Conservation (phyloP, 2,329 filamentous ascomycete species). For the Orbilia quercus region DNA sequence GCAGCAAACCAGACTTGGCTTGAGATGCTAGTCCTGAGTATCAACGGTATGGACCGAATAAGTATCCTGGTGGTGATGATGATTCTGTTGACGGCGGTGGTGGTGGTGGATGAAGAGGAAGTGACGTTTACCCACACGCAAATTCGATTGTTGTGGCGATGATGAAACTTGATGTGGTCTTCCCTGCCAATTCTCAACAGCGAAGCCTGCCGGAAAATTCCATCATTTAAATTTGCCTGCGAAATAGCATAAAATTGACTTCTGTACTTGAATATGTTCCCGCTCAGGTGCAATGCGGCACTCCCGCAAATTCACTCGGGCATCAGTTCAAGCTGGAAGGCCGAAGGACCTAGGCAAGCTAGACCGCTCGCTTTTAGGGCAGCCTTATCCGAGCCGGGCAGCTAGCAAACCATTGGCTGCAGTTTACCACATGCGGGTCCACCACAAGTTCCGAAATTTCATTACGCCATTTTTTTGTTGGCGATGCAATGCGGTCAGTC, state of each 20-base stretch:
- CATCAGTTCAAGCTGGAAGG: constrained; percentile 28
- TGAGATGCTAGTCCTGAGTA: not conserved
- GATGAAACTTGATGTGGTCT: constrained; percentile 43
- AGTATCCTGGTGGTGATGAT: constrained; percentile 12
- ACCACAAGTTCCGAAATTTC: not conserved
- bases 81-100: too few relatives aligned
- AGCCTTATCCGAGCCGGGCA: constrained; percentile 56
- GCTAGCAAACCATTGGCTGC: constrained; percentile 32
- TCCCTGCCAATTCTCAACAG: constrained; percentile 4
- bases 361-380: constrained; percentile 34
- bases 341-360: constrained; percentile 25
- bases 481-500: too few relatives aligned
- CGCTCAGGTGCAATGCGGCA: constrained; percentile 21
- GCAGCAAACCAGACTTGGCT: not conserved
- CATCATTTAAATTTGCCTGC: constrained; percentile 35
- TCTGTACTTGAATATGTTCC: constrained; percentile 19
- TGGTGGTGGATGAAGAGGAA: too few relatives aligned
- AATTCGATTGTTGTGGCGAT: constrained; percentile 15
- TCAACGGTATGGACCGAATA: not conserved
- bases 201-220: constrained; percentile 55
- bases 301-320: constrained; percentile 16
- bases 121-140: too few relatives aligned
- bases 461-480: not conserved
- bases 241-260: constrained; percentile 1
- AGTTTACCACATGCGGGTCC: constrained; percentile 30